These are phyloP conservation scores for Akanthomyces uredinophilus DNA, from an alignment of 2,329 filamentous ascomycete species.

Conservation along the genomic window DNA sequence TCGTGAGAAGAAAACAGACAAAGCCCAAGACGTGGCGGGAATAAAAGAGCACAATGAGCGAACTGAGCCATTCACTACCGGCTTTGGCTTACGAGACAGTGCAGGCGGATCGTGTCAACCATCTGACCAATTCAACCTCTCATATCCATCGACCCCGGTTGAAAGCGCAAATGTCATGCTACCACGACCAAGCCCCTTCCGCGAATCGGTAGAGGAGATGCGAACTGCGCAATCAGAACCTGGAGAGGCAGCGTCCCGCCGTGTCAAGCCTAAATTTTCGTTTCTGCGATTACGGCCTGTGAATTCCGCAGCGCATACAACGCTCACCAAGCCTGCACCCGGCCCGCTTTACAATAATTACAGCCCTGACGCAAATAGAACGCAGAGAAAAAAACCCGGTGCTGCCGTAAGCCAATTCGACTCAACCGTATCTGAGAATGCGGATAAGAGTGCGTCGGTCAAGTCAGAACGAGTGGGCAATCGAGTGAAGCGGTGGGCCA, in stretches of 20 bases:
- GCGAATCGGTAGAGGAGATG: background rate
- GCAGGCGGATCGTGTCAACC: conserved; percentile 17
- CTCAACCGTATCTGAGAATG: background rate
- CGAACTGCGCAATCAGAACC: background rate
- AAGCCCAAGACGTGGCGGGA: background rate
- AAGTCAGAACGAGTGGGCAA: conserved; percentile 21
- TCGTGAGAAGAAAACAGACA: conserved; percentile 15
- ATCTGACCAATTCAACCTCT: conserved; percentile 33
- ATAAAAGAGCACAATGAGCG: background rate
- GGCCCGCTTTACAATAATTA: background rate
- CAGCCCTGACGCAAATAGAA: background rate
- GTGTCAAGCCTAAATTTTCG: conserved; percentile 12
- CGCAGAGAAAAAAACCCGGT: background rate
- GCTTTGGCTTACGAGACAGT: conserved; percentile 14
- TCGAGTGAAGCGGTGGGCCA: conserved; percentile 31
- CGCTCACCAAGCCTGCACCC: background rate
- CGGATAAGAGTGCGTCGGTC: conserved; percentile 10
- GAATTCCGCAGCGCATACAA: background rate
- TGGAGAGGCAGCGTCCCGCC: background rate
- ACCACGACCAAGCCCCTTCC: conserved; percentile 14
- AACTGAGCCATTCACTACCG: background rate
- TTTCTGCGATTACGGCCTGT: conserved; percentile 1
- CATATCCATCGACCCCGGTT: conserved; percentile 25
- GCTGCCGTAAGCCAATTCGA: background rate
- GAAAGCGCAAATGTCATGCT: conserved; percentile 15